Evolutionary conservation across 73 alveolate genomes (phyloP).

Genomic region (Tetrahymena malaccensis): DNA sequence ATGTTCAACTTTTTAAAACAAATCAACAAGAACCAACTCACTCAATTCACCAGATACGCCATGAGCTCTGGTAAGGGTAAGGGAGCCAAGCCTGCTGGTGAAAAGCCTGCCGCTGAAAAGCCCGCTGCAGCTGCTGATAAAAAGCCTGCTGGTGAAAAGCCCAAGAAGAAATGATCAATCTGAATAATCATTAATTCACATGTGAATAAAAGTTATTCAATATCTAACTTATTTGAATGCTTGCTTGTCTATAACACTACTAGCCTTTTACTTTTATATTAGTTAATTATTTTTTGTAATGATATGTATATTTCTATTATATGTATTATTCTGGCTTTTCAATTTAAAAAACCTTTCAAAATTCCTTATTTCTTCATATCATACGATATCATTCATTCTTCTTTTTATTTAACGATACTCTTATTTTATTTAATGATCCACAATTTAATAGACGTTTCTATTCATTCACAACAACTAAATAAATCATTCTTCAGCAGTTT

Average conservation of each 20-base stretch:
- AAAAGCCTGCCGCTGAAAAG: not conserved
- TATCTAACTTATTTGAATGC: not conserved
- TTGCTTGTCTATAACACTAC: not conserved
- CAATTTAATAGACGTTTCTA: not conserved
- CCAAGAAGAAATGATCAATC: not conserved
- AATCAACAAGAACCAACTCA: not conserved
- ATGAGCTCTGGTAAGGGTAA: not conserved
- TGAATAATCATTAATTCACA: not conserved
- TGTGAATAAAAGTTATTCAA: not conserved
- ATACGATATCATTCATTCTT: too few species aligned
- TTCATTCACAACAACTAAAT: not conserved
- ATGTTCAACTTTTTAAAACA: not conserved
- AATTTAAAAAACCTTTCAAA: not conserved
- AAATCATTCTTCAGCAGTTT: not conserved
- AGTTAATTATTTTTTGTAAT: not conserved
- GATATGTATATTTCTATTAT: not conserved
- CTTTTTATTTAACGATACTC: too few species aligned
- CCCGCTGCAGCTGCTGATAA: not conserved
- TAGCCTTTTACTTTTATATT: not conserved
- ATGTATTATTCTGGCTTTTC: not conserved
- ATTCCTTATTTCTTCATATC: not conserved
- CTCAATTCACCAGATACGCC: not conserved
- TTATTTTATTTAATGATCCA: not conserved
- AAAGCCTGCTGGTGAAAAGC: not conserved
- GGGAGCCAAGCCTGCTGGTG: not conserved